These are phyloP conservation scores for Tephrocybe sp. DNA, from an alignment of 768 basidiomycete genomes.

Conservation along the genomic window DNA sequence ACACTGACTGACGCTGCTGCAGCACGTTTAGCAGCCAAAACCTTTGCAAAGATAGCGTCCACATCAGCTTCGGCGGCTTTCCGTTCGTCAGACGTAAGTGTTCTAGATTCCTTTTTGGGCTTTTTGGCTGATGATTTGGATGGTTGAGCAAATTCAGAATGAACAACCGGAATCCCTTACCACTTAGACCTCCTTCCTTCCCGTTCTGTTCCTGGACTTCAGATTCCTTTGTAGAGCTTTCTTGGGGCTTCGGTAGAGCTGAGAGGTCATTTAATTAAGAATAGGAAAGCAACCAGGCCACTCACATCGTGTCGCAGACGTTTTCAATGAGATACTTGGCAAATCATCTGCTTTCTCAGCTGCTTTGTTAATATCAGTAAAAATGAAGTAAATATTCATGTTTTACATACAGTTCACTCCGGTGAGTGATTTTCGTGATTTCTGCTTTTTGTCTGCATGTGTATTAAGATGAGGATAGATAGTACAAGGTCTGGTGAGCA, in stretches of 20 bases:
- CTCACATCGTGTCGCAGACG: background rate
- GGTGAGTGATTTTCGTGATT: background rate
- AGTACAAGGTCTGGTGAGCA: background rate
- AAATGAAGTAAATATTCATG: background rate
- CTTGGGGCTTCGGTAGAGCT: background rate
- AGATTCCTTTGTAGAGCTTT: background rate
- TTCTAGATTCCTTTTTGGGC: conserved; percentile 1
- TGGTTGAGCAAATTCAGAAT: background rate
- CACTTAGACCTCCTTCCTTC: background rate
- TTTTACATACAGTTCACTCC: conserved; percentile 10
- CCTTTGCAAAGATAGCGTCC: conserved; percentile 11
- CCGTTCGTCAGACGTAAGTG: conserved; percentile 10
- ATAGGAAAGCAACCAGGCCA: background rate
- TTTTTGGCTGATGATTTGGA: conserved; percentile 8
- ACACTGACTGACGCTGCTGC: background rate
- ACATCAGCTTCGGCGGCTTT: conserved; percentile 16
- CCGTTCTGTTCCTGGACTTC: background rate
- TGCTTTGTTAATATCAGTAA: background rate
- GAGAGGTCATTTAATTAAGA: background rate
- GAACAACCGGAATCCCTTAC: background rate
- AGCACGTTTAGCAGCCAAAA: conserved; percentile 16
- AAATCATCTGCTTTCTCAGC: background rate
- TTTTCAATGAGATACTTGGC: background rate
- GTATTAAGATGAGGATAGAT: conserved; percentile 1
- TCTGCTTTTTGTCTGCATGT: conserved; percentile 4